phyloP scores from a whole-genome alignment of 2,329 filamentous ascomycete species.

The Aspergillus aculeatus region DNA sequence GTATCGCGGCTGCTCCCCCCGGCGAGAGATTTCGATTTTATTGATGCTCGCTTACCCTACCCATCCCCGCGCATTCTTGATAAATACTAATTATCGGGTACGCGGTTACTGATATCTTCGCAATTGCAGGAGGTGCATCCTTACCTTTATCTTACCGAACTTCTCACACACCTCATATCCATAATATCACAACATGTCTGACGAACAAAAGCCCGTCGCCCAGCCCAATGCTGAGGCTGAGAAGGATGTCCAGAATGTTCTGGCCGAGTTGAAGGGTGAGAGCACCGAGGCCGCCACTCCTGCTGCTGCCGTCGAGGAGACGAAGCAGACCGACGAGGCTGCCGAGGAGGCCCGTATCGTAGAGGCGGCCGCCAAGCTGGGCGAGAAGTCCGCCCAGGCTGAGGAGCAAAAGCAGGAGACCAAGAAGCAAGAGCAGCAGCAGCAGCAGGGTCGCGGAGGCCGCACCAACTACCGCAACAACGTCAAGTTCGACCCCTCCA shows the following conservation, averaged over 20 bases:
- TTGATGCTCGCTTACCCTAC: neutral
- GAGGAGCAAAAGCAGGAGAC: constrained; percentile 29
- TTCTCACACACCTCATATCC: neutral
- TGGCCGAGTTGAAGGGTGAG: constrained; percentile 46
- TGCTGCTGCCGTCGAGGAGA: constrained; percentile 17
- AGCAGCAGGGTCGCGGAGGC: constrained; percentile 27
- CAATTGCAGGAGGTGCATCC: neutral
- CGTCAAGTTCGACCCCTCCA: constrained; percentile 68
- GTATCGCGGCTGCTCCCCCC: neutral
- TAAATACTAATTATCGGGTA: neutral
- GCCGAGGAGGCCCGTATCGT: constrained; percentile 40
- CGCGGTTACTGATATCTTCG: neutral
- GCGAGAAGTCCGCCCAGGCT: constrained; percentile 39
- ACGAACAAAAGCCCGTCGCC: constrained; percentile 37
- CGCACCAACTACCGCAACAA: constrained; percentile 51
- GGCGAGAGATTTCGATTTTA: neutral
- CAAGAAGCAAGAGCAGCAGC: constrained; percentile 20
- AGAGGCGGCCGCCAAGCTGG: constrained; percentile 37
- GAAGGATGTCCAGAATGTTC: constrained; percentile 47
- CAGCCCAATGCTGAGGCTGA: constrained; percentile 44
- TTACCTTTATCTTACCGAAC: neutral
- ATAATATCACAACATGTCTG: constrained; percentile 31
- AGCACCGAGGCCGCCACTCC: constrained; percentile 17
- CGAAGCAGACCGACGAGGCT: constrained; percentile 29
- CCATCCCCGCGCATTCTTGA: neutral